Evolutionary conservation across 768 basidiomycete genomes (phyloP).

Genomic region (Suillus clintonianus): DNA sequence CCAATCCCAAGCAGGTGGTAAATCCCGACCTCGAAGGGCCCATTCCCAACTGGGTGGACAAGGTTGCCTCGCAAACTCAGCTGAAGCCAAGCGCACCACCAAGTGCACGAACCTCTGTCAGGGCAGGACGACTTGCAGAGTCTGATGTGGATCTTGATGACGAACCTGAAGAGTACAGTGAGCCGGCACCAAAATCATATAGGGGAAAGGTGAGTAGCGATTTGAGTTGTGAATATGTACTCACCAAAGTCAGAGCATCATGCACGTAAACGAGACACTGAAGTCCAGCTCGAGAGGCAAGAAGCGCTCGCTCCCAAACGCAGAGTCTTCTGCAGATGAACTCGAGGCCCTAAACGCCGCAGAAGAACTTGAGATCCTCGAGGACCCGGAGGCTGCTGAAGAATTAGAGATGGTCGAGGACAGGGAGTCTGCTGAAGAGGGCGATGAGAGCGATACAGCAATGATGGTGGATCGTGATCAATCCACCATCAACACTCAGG

Average conservation of each 20-base stretch:
- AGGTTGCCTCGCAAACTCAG: neutral
- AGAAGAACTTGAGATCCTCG: neutral
- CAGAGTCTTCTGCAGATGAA: neutral
- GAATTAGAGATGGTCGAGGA: neutral
- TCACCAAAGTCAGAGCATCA: neutral
- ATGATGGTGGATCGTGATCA: neutral
- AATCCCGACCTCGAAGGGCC: neutral
- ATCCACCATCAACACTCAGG: neutral
- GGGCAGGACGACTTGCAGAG: neutral
- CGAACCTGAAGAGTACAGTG: neutral
- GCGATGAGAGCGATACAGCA: neutral
- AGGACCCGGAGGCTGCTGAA: neutral
- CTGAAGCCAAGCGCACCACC: neutral
- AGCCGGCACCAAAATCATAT: neutral
- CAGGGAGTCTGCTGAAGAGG: neutral
- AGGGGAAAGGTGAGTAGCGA: neutral
- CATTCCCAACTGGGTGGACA: neutral
- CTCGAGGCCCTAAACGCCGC: neutral
- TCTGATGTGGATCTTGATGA: neutral
- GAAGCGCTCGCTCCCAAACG: neutral
- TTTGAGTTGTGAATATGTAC: neutral
- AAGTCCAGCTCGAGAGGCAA: neutral
- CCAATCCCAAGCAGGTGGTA: neutral
- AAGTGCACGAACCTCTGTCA: neutral
- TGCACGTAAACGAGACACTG: neutral